Evolutionary conservation across 2,329 filamentous ascomycete species (phyloP).

Genomic region (Diaporthe nobilis): DNA sequence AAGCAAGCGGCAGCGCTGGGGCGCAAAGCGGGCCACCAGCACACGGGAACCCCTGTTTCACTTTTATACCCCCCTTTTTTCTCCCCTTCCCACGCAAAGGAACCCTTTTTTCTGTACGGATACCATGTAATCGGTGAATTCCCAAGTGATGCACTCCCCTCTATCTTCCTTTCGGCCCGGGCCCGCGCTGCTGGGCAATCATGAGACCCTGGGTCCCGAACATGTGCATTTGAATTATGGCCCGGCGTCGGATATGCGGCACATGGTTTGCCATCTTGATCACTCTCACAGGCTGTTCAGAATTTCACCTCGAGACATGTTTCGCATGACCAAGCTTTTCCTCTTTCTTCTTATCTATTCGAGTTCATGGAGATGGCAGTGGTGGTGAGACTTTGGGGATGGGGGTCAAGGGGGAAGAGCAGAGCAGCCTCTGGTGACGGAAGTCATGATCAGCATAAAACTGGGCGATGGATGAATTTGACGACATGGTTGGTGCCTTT

Average conservation of each 20-base stretch:
- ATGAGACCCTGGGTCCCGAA: constrained; percentile 7
- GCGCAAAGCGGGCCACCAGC: not conserved
- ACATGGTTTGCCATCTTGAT: constrained; percentile 23
- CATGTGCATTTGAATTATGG: constrained; percentile 26
- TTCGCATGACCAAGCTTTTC: not conserved
- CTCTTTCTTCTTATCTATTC: constrained; percentile 1
- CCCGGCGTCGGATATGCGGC: constrained; percentile 34
- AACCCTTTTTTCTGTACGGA: constrained; percentile 6
- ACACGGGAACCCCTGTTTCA: constrained; percentile 24
- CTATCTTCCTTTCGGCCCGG: constrained; percentile 19
- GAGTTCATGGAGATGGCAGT: constrained; percentile 7
- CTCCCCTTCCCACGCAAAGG: constrained; percentile 15
- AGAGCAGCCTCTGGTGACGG: constrained; percentile 18
- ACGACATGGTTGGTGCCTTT: constrained; percentile 28
- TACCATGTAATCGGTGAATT: constrained; percentile 36
- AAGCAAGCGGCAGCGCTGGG: not conserved
- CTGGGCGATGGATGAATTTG: constrained; percentile 36
- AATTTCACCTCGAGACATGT: constrained; percentile 8
- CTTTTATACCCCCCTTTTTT: constrained; percentile 39
- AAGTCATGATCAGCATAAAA: constrained; percentile 27
- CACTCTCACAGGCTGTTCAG: constrained; percentile 5
- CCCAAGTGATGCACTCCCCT: constrained; percentile 28
- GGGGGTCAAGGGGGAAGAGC: not conserved
- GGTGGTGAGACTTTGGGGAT: not conserved
- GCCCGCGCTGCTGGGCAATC: constrained; percentile 27